Evolutionary conservation across 371 early-diverging fungal genomes (phyloP).

Genomic region (Choanephora cucurbitarum): DNA sequence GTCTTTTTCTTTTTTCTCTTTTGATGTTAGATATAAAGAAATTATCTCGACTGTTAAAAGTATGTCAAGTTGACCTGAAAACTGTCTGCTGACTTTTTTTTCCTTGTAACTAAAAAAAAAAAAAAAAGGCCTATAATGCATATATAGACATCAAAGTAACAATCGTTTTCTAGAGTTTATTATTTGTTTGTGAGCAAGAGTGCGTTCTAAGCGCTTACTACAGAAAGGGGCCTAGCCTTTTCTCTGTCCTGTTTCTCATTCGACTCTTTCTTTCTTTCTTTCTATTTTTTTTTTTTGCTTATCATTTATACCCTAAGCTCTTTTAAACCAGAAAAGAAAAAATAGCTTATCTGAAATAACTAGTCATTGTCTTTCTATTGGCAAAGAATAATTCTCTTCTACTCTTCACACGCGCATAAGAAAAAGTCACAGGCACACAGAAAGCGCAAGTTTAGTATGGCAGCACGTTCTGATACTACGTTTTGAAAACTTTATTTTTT

Average conservation of each 20-base stretch:
- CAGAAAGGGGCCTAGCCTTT: not conserved
- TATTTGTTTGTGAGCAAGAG: not conserved
- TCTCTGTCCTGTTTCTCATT: too few species aligned
- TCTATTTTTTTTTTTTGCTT: too few species aligned
- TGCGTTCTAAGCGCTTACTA: too few species aligned
- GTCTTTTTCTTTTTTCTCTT: not conserved
- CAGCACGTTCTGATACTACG: slow-evolving; percentile 13
- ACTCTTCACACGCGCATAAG: slow-evolving; percentile 17
- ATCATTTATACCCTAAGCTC: too few species aligned
- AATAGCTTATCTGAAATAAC: too few species aligned
- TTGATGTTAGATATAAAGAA: not conserved
- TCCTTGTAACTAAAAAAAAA: slow-evolving; percentile 1
- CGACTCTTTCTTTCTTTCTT: too few species aligned
- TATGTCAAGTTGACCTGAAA: not conserved
- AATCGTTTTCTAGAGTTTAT: not conserved
- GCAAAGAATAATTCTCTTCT: not conserved
- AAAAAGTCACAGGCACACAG: slow-evolving; percentile 15
- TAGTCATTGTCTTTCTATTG: not conserved
- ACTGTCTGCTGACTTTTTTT: slow-evolving; percentile 19
- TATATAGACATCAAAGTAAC: not conserved
- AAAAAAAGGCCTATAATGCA: not conserved
- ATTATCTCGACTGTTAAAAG: not conserved
- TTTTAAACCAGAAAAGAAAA: too few species aligned
- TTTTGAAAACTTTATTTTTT: not conserved
- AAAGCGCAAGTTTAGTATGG: not conserved